Conservation (phyloP, 768 basidiomycete species). For the Amyloporia xantha region DNA sequence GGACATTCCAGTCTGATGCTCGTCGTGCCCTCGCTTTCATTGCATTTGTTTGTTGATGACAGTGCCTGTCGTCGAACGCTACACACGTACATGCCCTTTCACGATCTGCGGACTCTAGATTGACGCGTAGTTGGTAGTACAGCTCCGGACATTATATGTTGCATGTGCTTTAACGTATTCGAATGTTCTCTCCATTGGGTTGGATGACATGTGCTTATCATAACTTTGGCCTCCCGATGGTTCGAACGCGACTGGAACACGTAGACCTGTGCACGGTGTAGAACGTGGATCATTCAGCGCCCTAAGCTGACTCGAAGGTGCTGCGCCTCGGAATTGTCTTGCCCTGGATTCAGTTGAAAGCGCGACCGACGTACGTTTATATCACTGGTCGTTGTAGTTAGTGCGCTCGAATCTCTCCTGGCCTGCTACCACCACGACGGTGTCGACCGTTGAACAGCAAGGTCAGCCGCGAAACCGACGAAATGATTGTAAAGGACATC, state of each 20-base stretch:
- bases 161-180: neutral
- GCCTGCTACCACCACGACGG: too few species aligned
- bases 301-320: too few species aligned
- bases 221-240: neutral
- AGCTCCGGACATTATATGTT: neutral
- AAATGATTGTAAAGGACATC: too few species aligned
- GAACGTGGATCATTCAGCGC: too few species aligned
- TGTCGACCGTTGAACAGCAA: too few species aligned
- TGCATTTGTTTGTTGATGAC: neutral
- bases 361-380: too few species aligned
- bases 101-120: neutral
- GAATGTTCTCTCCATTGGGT: neutral
- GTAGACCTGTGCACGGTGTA: neutral
- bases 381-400: too few species aligned
- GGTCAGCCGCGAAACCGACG: too few species aligned
- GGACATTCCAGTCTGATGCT: neutral
- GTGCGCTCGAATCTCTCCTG: too few species aligned
- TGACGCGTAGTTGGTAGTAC: neutral
- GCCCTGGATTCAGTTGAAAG: too few species aligned
- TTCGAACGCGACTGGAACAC: neutral
- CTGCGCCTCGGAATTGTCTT: too few species aligned
- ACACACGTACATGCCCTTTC: neutral
- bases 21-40: neutral
- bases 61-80: neutral
- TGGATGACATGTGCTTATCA: neutral